Percentiles rank a stretch among this genome's conserved stretches.
Evolutionary conservation across 2,329 filamentous ascomycete species (phyloP).

Genomic region (Hortaea sp.): DNA sequence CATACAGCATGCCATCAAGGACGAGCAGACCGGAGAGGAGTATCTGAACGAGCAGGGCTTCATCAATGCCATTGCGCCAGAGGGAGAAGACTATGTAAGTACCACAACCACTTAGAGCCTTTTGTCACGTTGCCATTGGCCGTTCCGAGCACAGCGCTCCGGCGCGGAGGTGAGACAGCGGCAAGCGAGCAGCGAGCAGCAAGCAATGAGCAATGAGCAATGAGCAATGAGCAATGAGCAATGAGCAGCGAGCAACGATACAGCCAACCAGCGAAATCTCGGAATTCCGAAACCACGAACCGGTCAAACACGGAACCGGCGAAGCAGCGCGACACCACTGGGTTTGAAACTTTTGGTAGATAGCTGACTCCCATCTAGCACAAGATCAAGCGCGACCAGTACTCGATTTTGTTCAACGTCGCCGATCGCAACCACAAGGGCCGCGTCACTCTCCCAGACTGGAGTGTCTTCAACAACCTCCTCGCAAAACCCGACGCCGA

Average conservation of each 20-base stretch:
- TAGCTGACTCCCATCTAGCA: slow-evolving; percentile 48
- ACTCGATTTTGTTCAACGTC: slow-evolving; percentile 82
- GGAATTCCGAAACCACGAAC: too few species aligned
- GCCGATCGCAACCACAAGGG: slow-evolving; percentile 71
- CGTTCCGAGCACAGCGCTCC: background rate
- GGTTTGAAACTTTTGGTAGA: too few species aligned
- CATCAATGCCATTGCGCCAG: slow-evolving; percentile 68
- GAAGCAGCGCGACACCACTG: too few species aligned
- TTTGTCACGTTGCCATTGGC: background rate
- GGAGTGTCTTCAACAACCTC: slow-evolving; percentile 88
- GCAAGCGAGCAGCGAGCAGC: too few species aligned
- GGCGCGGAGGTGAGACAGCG: too few species aligned
- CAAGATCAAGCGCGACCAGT: slow-evolving; percentile 95
- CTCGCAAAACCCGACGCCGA: slow-evolving; percentile 91
- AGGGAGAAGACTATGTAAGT: slow-evolving; percentile 74
- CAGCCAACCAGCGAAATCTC: too few species aligned
- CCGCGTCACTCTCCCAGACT: slow-evolving; percentile 70
- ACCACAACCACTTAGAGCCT: background rate
- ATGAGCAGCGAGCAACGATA: too few species aligned
- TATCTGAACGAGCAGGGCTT: slow-evolving; percentile 82
- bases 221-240: too few species aligned
- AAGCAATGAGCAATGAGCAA: too few species aligned
- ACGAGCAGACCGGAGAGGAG: slow-evolving; percentile 63
- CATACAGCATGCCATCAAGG: slow-evolving; percentile 62
- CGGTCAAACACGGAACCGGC: too few species aligned